These are phyloP conservation scores for Ustilago loliicola DNA, from an alignment of 1,284 basidiomycete species.

Conservation along the genomic window DNA sequence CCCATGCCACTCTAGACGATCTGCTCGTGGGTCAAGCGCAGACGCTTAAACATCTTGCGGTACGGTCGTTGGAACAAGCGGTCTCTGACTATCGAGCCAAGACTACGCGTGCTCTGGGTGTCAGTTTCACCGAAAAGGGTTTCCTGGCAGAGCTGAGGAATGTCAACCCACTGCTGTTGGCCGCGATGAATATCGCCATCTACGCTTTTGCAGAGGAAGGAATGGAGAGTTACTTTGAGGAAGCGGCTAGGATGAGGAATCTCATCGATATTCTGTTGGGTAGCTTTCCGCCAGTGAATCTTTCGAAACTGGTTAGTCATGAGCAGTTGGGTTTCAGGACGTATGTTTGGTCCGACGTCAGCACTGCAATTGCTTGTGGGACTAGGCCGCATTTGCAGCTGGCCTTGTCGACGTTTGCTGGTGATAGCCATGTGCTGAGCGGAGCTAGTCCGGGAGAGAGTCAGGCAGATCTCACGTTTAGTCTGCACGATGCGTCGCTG, in stretches of 20 bases:
- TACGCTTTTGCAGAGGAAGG: conserved; percentile 48
- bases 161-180: conserved; percentile 38
- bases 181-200: conserved; percentile 45
- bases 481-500: conserved; percentile 26
- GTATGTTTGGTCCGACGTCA: conserved; percentile 44
- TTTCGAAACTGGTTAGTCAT: conserved; percentile 30
- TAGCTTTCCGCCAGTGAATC: conserved; percentile 33
- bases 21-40: conserved; percentile 44
- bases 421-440: neutral
- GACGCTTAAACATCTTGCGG: conserved; percentile 39
- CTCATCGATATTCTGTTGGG: conserved; percentile 38
- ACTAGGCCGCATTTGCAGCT: conserved; percentile 43
- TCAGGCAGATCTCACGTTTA: conserved; percentile 21
- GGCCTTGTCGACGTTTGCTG: conserved; percentile 20
- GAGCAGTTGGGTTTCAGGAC: conserved; percentile 40
- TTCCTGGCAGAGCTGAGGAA: conserved; percentile 27
- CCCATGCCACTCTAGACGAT: conserved; percentile 43
- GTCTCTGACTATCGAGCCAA: conserved; percentile 37
- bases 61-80: conserved; percentile 36
- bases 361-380: conserved; percentile 38
- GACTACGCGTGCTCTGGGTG: conserved; percentile 21
- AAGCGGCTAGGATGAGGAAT: conserved; percentile 29
- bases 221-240: conserved; percentile 43
- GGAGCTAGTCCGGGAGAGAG: neutral
- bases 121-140: conserved; percentile 41